Evolutionary conservation across 306 rosid species (phyloP), one percentile per base, ranked within the genome.

Genomic region (Castanopsis chinensis): DNA sequence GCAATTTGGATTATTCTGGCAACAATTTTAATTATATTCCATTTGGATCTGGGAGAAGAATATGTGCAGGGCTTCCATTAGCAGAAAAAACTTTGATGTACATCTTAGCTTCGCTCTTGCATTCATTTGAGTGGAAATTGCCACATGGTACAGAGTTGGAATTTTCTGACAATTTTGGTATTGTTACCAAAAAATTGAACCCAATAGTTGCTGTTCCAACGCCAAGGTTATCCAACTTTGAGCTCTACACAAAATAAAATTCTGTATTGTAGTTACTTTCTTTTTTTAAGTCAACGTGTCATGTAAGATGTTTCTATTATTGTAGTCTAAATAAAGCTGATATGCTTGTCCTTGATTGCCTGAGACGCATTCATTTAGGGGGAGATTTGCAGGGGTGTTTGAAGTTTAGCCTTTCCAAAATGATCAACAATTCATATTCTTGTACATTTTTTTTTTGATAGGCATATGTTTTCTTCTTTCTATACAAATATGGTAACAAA

Each of bases 11-110:
- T 35, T 73, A 30, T 33, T 8, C 8, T 0, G 87, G 88, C 20
- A 82, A 82, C 9, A 69, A 61, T 18, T 74, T 82, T 10, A 17
- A 72, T 6, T 87, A 60, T 55, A 19, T 69, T 6, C 84, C 89
- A 15, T 88, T 88, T 72, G 91, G 91, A 3, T 77, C 82, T 0
- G 83, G 91, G 2, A 80, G 85, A 25, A 83, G 89, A 52, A 21
- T 83, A 0, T 85, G 91, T 73, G 82, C 84, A 0, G 84, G 86
- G 30, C 1, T 80, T 11, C 63, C 85, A 1, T 4, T 85, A 1
- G 84, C 76, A 0, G 87, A 85, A 41, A 82, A 68, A 43, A 68
- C 33, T 79, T 4, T 79, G 2, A 3, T 43, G 1, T 68, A 25
- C 54, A 15, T 12, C 0, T 1, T 79, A 18, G 86, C 86, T 18